These are phyloP conservation scores for Starmera stellimalicola DNA, from an alignment of 1,139 yeast species.

Conservation along the genomic window DNA sequence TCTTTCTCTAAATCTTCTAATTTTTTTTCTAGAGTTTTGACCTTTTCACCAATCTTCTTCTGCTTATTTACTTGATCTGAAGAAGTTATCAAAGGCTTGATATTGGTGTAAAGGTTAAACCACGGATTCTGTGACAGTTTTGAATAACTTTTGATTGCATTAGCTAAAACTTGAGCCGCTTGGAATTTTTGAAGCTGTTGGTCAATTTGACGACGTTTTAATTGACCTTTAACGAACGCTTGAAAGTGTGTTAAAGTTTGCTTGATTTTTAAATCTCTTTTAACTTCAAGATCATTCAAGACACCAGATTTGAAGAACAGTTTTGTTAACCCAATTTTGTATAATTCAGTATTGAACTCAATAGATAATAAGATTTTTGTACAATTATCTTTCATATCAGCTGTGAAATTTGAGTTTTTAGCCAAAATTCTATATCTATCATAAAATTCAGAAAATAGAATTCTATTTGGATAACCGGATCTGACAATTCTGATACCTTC, in stretches of 20 bases:
- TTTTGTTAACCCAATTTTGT: constrained; percentile 72
- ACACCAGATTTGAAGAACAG: constrained; percentile 93
- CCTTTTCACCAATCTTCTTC: constrained; percentile 47
- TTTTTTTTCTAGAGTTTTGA: constrained; percentile 41
- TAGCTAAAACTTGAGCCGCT: constrained; percentile 62
- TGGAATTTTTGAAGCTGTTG: constrained; percentile 49
- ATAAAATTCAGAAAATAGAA: constrained; percentile 74
- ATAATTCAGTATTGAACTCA: constrained; percentile 52
- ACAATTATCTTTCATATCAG: constrained; percentile 51
- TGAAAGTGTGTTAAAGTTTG: constrained; percentile 54
- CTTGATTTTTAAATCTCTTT: constrained; percentile 59
- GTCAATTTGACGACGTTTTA: constrained; percentile 44
- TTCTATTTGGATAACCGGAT: constrained; percentile 92
- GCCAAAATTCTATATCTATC: constrained; percentile 61
- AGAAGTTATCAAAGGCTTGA: constrained; percentile 72
- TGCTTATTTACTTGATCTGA: constrained; percentile 49
- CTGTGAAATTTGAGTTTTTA: constrained; percentile 34
- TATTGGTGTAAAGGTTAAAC: constrained; percentile 63
- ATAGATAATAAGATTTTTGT: constrained; percentile 56
- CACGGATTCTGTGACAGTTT: constrained; percentile 59
- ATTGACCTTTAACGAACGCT: constrained; percentile 55
- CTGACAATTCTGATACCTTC: constrained; percentile 97
- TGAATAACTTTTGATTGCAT: constrained; percentile 48
- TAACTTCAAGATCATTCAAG: constrained; percentile 74
- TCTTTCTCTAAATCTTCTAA: constrained; percentile 26